phyloP scores from a whole-genome alignment of 2,329 filamentous ascomycete species.

The Fusarium cicatricum region DNA sequence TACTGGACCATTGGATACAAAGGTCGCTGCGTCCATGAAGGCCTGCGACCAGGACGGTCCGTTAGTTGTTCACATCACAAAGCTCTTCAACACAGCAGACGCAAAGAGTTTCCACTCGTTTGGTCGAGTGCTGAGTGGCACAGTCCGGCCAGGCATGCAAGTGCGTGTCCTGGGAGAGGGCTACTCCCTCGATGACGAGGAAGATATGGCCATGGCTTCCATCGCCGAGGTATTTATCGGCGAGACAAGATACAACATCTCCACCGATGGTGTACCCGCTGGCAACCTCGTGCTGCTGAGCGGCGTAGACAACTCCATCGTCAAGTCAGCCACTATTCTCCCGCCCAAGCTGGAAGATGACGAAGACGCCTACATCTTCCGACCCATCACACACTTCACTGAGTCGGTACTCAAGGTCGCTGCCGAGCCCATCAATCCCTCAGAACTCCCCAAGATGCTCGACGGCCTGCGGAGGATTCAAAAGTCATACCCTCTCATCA shows the following conservation, averaged over 20 bases:
- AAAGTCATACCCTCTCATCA: slow-evolving; percentile 95
- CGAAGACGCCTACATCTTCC: slow-evolving; percentile 95
- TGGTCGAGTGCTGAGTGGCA: slow-evolving; percentile 92
- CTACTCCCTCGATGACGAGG: slow-evolving; percentile 96
- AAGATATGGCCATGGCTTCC: slow-evolving; percentile 91
- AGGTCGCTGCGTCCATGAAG: slow-evolving; percentile 81
- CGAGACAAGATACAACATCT: slow-evolving; percentile 91
- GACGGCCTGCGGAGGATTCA: slow-evolving; percentile 96
- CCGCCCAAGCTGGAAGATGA: slow-evolving; percentile 81
- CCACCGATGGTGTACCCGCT: slow-evolving; percentile 89
- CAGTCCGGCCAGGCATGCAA: slow-evolving; percentile 79
- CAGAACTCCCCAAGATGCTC: slow-evolving; percentile 97
- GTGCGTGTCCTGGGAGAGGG: slow-evolving; percentile 94
- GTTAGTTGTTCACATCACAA: slow-evolving; percentile 89
- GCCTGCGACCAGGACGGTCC: slow-evolving; percentile 89
- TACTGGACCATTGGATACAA: slow-evolving; percentile 86
- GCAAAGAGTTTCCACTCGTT: slow-evolving; percentile 92
- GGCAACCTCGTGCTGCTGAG: slow-evolving; percentile 93
- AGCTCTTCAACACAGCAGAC: slow-evolving; percentile 89
- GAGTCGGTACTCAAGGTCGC: slow-evolving; percentile 98
- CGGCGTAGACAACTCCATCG: slow-evolving; percentile 96
- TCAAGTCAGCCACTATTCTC: slow-evolving; percentile 94
- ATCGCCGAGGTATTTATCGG: slow-evolving; percentile 89
- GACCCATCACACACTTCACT: slow-evolving; percentile 91
- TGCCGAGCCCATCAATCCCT: slow-evolving; percentile 97